A percentile compares a stretch with the other conserved stretches of the same genome.
These are phyloP conservation scores for Fragilaria crotonensis DNA, from an alignment of 108 stramenopile genomes.

Conservation along the genomic window DNA sequence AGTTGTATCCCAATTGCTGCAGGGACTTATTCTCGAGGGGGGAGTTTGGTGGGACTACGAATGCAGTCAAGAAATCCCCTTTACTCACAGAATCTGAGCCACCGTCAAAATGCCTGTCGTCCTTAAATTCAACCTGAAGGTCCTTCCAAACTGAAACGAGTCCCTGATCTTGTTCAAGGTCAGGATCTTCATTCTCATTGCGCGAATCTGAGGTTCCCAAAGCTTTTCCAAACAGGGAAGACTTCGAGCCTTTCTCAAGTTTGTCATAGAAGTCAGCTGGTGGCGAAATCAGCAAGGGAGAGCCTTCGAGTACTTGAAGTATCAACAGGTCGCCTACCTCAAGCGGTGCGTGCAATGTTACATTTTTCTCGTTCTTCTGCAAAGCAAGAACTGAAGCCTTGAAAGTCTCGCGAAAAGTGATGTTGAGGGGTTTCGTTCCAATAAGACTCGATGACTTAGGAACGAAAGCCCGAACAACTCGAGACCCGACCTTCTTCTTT, in stretches of 20 bases:
- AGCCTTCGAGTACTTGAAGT: slow-evolving; percentile 62
- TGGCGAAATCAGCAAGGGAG: slow-evolving; percentile 51
- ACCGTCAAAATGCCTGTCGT: slow-evolving; percentile 13
- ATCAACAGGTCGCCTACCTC: slow-evolving; percentile 57
- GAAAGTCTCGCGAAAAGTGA: slow-evolving; percentile 53
- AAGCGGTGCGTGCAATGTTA: slow-evolving; percentile 23
- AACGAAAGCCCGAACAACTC: slow-evolving; percentile 64
- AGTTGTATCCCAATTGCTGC: slow-evolving; percentile 48
- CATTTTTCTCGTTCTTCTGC: slow-evolving; percentile 50
- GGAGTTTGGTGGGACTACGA: slow-evolving; percentile 53
- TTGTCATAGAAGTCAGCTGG: slow-evolving; percentile 53
- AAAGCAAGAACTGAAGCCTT: slow-evolving; percentile 68
- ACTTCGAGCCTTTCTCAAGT: neutral
- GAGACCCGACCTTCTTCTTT: slow-evolving; percentile 43
- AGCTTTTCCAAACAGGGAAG: neutral
- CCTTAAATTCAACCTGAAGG: slow-evolving; percentile 45
- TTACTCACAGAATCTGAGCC: slow-evolving; percentile 4
- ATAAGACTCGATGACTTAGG: slow-evolving; percentile 38
- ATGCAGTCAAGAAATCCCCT: slow-evolving; percentile 66
- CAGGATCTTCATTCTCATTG: neutral
- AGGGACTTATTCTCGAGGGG: slow-evolving; percentile 46
- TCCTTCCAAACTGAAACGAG: slow-evolving; percentile 52
- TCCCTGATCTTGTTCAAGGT: neutral
- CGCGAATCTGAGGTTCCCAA: no score
- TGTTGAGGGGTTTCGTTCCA: slow-evolving; percentile 41